A percentile compares a stretch with the other conserved stretches of the same genome.
phyloP scores from a whole-genome alignment of 371 early-diverging fungal species.

The Lichtheimia ramosa region DNA sequence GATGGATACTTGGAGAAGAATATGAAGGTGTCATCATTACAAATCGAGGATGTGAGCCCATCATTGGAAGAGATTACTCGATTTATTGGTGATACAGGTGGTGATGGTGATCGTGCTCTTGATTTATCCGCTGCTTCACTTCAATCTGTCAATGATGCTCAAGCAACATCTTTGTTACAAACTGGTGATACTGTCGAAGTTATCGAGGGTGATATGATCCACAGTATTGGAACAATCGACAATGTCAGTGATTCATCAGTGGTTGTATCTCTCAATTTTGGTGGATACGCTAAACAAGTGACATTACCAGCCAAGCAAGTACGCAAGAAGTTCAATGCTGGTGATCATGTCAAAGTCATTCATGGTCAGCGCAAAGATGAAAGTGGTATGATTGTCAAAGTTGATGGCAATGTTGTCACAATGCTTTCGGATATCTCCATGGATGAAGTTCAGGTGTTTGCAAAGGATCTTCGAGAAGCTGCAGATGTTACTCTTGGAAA shows the following conservation, averaged over 20 bases:
- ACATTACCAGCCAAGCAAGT: slow-evolving; percentile 65
- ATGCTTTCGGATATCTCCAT: slow-evolving; percentile 77
- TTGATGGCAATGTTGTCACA: slow-evolving; percentile 78
- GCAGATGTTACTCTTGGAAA: slow-evolving; percentile 52
- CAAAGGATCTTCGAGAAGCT: slow-evolving; percentile 84
- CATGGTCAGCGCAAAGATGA: slow-evolving; percentile 85
- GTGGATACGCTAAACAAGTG: slow-evolving; percentile 49
- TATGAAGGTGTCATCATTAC: slow-evolving; percentile 78
- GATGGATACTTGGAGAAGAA: slow-evolving; percentile 92
- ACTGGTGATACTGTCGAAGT: slow-evolving; percentile 92
- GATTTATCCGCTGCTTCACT: slow-evolving; percentile 52
- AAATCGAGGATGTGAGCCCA: slow-evolving; percentile 80
- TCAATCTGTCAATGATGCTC: slow-evolving; percentile 45
- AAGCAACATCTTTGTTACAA: slow-evolving; percentile 60
- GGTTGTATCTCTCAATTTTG: slow-evolving; percentile 56
- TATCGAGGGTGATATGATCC: slow-evolving; percentile 86
- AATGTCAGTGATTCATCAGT: slow-evolving; percentile 67
- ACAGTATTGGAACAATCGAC: slow-evolving; percentile 79
- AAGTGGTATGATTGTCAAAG: slow-evolving; percentile 86
- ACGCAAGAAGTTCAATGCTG: slow-evolving; percentile 83
- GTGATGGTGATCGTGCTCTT: slow-evolving; percentile 55
- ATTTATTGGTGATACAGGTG: slow-evolving; percentile 70
- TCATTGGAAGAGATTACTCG: slow-evolving; percentile 92
- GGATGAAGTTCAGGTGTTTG: slow-evolving; percentile 80
- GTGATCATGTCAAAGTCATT: slow-evolving; percentile 95